Evolutionary conservation across 2,329 filamentous ascomycete genomes (phyloP).

Genomic region (Pseudogymnoascus sp.): DNA sequence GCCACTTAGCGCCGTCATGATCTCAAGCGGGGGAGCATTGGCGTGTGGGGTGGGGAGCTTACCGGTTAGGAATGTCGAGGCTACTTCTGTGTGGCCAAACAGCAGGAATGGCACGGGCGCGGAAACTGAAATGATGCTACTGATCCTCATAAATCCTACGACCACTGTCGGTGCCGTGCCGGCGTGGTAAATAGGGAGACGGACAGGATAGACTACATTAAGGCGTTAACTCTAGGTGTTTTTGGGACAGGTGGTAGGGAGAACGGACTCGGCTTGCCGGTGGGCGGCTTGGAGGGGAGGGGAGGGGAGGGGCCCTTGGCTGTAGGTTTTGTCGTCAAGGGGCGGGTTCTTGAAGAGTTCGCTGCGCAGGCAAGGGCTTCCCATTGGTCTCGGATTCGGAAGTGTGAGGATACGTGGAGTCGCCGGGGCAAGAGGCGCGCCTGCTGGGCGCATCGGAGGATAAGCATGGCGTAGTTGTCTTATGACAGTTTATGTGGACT

Average conservation of each 20-base stretch:
- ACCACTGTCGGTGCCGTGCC: slow-evolving; percentile 61
- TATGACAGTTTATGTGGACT: background rate
- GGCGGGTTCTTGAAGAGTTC: background rate
- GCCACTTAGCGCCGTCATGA: background rate
- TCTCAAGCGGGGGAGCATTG: background rate
- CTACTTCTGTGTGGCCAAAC: background rate
- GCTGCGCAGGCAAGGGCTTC: background rate
- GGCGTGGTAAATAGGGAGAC: slow-evolving; percentile 67
- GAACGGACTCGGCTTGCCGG: background rate
- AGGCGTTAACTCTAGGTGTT: background rate
- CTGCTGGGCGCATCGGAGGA: background rate
- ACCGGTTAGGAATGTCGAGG: background rate
- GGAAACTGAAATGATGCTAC: slow-evolving; percentile 54
- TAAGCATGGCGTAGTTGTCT: background rate
- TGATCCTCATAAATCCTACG: slow-evolving; percentile 63
- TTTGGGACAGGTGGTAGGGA: background rate
- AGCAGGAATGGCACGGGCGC: background rate
- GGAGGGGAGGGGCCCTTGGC: background rate
- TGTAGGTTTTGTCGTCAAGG: background rate
- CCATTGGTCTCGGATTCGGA: background rate
- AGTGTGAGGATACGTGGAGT: background rate
- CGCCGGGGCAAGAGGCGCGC: background rate
- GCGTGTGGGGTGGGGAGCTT: background rate
- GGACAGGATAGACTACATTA: slow-evolving; percentile 44
- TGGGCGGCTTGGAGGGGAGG: background rate